These are phyloP conservation scores for Diplodia sapinea DNA, from an alignment of 2,329 filamentous ascomycete species.

Conservation along the genomic window DNA sequence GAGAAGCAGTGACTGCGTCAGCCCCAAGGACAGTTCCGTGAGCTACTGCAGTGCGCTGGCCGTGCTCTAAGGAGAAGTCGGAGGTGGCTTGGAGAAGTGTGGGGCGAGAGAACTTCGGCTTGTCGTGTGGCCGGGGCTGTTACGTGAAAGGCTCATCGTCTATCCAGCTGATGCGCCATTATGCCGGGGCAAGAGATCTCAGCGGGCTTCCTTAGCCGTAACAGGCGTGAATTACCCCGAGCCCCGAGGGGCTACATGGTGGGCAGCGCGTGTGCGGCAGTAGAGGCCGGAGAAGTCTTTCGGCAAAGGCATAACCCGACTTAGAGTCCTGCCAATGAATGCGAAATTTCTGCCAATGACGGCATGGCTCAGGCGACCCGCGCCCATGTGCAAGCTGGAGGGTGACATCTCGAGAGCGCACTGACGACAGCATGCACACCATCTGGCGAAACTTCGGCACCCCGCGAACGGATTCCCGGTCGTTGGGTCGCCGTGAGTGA, in stretches of 20 bases:
- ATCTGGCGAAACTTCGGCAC: constrained; percentile 19
- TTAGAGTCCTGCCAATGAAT: constrained; percentile 14
- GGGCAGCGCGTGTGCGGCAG: not conserved
- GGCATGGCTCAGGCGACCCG: constrained; percentile 8
- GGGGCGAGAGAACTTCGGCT: constrained; percentile 17
- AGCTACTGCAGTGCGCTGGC: constrained; percentile 96
- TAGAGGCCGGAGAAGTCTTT: not conserved
- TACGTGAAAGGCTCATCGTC: constrained; percentile 11
- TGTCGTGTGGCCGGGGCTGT: constrained; percentile 1
- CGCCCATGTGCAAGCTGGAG: constrained; percentile 4
- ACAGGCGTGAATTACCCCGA: not conserved
- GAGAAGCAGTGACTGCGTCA: constrained; percentile 76
- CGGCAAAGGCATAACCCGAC: constrained; percentile 5
- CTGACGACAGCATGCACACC: not conserved
- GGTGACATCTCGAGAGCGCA: constrained; percentile 28
- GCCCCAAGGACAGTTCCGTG: constrained; percentile 78
- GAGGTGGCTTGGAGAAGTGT: constrained; percentile 18
- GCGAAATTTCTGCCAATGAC: constrained; percentile 16
- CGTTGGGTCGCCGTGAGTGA: constrained; percentile 19
- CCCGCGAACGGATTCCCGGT: constrained; percentile 15
- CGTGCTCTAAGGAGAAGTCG: constrained; percentile 58
- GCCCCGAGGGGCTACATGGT: constrained; percentile 8
- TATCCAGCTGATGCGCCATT: constrained; percentile 13
- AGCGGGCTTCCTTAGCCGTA: constrained; percentile 8
- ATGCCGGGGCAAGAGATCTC: not conserved